A percentile compares a stretch with the other conserved stretches of the same genome.
Conservation (phyloP, 73 alveolate species). For the Blepharisma stoltei region DNA sequence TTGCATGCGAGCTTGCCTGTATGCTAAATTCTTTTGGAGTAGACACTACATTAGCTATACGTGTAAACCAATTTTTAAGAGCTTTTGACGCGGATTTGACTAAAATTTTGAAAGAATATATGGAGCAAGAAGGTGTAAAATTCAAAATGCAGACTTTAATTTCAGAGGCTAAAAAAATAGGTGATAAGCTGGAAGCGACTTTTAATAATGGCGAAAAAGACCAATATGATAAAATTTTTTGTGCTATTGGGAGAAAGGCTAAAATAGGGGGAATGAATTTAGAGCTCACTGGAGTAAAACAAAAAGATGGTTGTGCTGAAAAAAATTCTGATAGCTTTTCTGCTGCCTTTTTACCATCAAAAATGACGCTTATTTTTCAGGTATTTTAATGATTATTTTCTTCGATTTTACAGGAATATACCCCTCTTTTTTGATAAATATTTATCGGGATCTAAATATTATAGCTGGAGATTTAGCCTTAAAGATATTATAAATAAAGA, state of each 20-base stretch:
- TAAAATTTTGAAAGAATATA: constrained; percentile 34
- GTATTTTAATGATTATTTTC: no score
- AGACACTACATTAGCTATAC: constrained; percentile 59
- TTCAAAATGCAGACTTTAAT: not conserved
- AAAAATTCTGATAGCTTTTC: not conserved
- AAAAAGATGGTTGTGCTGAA: constrained; percentile 47
- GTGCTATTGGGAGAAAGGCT: constrained; percentile 86
- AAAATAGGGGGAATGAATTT: constrained; percentile 52
- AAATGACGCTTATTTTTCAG: no score
- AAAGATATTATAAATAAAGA: no score
- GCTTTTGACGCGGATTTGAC: constrained; percentile 69
- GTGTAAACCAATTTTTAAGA: constrained; percentile 51
- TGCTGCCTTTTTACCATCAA: not conserved
- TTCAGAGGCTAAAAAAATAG: not conserved
- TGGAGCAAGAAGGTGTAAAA: constrained; percentile 45
- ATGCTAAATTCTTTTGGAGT: constrained; percentile 73
- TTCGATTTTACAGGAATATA: no score
- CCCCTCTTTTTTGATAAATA: no score
- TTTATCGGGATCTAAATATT: no score
- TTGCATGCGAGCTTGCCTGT: constrained; percentile 80
- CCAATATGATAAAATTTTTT: constrained; percentile 59
- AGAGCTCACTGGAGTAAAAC: not conserved
- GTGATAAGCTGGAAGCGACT: not conserved
- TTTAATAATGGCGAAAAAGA: constrained; percentile 36
- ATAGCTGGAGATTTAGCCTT: no score